Conservation (phyloP, 2,329 filamentous ascomycete species). For the Dactylellina haptotyla region DNA sequence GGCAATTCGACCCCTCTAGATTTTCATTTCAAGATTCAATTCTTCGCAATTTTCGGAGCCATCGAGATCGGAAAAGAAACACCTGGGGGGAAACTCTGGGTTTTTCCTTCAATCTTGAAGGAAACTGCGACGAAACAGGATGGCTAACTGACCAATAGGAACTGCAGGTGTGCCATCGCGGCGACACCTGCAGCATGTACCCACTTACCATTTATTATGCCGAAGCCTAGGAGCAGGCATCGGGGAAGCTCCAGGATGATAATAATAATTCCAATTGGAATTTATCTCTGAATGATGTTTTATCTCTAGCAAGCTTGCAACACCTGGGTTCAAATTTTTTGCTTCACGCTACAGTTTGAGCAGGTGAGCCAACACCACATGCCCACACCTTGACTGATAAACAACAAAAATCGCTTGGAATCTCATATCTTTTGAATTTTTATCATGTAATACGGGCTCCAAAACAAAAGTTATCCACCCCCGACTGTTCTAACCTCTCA, state of each 20-base stretch:
- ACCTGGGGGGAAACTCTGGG: background rate
- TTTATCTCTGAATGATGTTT: background rate
- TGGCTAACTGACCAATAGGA: constrained; percentile 26
- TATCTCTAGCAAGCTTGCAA: constrained; percentile 6
- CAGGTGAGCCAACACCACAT: constrained; percentile 26
- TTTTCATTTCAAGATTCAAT: constrained; percentile 14
- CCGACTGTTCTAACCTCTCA: background rate
- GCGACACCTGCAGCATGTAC: constrained; percentile 30
- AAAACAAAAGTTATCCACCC: background rate
- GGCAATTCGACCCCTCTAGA: constrained; percentile 24
- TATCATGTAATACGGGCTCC: constrained; percentile 7
- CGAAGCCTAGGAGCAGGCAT: constrained; percentile 29
- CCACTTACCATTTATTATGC: constrained; percentile 29
- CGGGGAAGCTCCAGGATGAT: constrained; percentile 15
- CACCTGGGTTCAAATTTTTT: background rate
- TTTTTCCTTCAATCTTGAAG: background rate
- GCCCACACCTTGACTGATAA: background rate
- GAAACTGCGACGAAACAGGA: constrained; percentile 32
- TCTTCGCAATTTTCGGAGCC: constrained; percentile 38
- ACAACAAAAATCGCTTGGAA: constrained; percentile 1
- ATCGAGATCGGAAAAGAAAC: constrained; percentile 15
- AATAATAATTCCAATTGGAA: constrained; percentile 21
- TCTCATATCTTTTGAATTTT: constrained; percentile 10
- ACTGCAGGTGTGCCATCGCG: constrained; percentile 21
- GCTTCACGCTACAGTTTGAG: constrained; percentile 17